A percentile compares a stretch with the other conserved stretches of the same genome.
phyloP scores from a whole-genome alignment of 1,139 yeast genomes.

The Kodamaea fungicola region DNA sequence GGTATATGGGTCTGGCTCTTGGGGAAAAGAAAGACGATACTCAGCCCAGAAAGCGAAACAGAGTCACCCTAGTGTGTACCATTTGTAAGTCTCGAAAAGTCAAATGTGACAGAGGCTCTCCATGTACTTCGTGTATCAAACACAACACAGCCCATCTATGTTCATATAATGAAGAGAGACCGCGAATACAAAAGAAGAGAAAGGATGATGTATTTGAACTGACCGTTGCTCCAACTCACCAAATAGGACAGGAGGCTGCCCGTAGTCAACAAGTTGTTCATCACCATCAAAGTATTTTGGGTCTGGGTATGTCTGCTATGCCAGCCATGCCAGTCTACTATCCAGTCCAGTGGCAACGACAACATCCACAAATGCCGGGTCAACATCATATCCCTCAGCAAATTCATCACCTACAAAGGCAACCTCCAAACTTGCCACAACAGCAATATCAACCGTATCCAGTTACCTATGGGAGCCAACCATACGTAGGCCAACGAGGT shows the following conservation, averaged over 20 bases:
- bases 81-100: constrained; percentile 35
- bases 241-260: too few species aligned
- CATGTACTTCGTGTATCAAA: constrained; percentile 36
- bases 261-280: too few species aligned
- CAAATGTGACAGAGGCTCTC: constrained; percentile 34
- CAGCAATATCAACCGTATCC: not conserved
- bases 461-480: too few species aligned
- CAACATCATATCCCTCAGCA: not conserved
- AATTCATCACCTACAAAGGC: constrained; percentile 1
- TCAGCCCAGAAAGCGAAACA: constrained; percentile 21
- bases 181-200: too few species aligned
- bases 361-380: not conserved
- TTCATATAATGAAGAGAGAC: constrained; percentile 19
- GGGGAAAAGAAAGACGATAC: not conserved
- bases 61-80: constrained; percentile 34
- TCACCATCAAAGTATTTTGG: too few species aligned
- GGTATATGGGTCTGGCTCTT: not conserved
- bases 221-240: too few species aligned
- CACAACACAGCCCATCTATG: constrained; percentile 22
- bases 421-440: not conserved
- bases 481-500: too few species aligned
- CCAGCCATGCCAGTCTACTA: not conserved
- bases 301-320: not conserved
- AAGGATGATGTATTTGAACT: too few species aligned
- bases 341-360: not conserved